Conservation (phyloP, 768 basidiomycete genomes). For the Pisolithus orientalis region DNA sequence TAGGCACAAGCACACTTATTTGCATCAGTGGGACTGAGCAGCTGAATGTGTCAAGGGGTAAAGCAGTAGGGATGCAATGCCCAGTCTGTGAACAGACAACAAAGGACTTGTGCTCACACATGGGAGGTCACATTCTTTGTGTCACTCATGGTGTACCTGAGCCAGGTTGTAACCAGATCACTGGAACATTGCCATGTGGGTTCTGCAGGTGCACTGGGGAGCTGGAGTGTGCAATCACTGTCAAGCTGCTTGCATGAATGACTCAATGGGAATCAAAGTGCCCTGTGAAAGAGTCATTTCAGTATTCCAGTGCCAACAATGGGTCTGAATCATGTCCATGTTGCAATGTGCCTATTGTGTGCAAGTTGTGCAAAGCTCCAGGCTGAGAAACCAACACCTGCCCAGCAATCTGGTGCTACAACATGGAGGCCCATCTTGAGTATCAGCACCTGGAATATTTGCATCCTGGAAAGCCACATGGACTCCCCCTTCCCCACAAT, state of each 20-base stretch:
- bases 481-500: too few species aligned
- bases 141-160: neutral
- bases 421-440: neutral
- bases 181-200: neutral
- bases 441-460: neutral
- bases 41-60: neutral
- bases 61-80: neutral
- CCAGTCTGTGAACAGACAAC: neutral
- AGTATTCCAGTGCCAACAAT: neutral
- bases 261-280: neutral
- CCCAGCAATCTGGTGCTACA: neutral
- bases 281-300: neutral
- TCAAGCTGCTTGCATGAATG: neutral
- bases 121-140: slow-evolving; percentile 1
- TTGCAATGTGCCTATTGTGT: neutral
- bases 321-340: neutral
- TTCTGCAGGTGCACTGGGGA: neutral
- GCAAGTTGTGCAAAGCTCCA: neutral
- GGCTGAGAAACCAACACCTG: neutral
- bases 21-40: neutral
- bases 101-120: slow-evolving; percentile 1
- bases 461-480: neutral
- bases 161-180: too few species aligned
- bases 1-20: neutral
- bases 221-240: neutral